These are phyloP conservation scores for Pythium volutum DNA, from an alignment of 352 stramenopile species.

Conservation along the genomic window DNA sequence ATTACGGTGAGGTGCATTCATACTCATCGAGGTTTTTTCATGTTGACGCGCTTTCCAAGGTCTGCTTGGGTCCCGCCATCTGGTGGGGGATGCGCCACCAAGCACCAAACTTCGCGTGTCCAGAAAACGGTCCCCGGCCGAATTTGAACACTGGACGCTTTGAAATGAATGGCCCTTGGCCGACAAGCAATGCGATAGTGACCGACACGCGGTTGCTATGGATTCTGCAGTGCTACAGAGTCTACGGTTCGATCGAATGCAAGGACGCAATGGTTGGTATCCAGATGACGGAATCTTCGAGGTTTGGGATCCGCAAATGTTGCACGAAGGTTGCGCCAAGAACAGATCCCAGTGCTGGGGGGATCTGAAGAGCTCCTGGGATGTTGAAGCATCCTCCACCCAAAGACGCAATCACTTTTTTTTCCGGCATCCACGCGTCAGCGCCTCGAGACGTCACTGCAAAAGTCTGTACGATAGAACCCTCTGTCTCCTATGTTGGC, in stretches of 20 bases:
- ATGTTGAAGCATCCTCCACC: neutral
- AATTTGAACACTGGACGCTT: neutral
- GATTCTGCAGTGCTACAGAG: neutral
- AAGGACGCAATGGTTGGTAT: neutral
- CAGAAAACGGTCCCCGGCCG: neutral
- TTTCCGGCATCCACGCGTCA: too few relatives aligned
- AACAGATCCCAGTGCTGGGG: neutral
- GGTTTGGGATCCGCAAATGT: neutral
- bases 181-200: neutral
- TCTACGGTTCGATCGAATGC: neutral
- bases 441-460: neutral
- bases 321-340: constrained; percentile 8
- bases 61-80: constrained; percentile 16
- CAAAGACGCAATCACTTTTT: neutral
- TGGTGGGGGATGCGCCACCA: constrained; percentile 15
- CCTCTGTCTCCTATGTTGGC: too few relatives aligned
- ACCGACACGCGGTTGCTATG: neutral
- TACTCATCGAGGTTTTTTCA: constrained; percentile 6
- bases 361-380: neutral
- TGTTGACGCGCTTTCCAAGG: constrained; percentile 2
- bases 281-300: neutral
- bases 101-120: constrained; percentile 18
- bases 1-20: constrained; percentile 3
- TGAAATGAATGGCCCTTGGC: neutral
- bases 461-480: neutral